Percentiles rank a stretch among this genome's conserved stretches.
Evolutionary conservation across 2,329 filamentous ascomycete species (phyloP).

Genomic region (Colletotrichum sp.): DNA sequence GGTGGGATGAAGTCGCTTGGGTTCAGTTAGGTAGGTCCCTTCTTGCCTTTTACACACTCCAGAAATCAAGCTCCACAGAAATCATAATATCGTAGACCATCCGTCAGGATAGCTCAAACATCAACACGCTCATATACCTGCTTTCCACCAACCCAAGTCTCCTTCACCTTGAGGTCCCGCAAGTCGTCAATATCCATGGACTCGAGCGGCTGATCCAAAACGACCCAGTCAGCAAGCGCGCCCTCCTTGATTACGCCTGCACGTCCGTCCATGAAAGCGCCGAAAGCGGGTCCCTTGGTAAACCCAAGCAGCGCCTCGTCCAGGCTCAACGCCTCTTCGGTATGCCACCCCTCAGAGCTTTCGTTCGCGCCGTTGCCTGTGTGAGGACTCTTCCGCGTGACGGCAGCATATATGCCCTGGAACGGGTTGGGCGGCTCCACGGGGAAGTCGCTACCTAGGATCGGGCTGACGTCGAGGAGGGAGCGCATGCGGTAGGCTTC

Average conservation of each 20-base stretch:
- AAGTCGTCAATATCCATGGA: constrained; percentile 55
- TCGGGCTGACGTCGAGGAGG: constrained; percentile 55
- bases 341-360: constrained; percentile 60
- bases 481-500: constrained; percentile 73
- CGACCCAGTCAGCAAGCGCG: constrained; percentile 72
- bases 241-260: constrained; percentile 65
- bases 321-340: constrained; percentile 61
- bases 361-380: constrained; percentile 56
- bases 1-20: background rate
- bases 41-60: background rate
- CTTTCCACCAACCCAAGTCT: constrained; percentile 72
- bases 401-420: constrained; percentile 72
- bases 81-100: background rate
- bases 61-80: background rate
- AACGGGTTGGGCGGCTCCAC: constrained; percentile 73
- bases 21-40: background rate
- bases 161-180: constrained; percentile 59
- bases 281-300: constrained; percentile 17
- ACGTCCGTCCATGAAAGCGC: constrained; percentile 57
- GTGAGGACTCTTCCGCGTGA: constrained; percentile 63
- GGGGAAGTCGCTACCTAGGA: constrained; percentile 74
- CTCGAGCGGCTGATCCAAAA: constrained; percentile 65
- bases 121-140: constrained; percentile 43
- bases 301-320: constrained; percentile 57
- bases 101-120: background rate